Conservation (phyloP, 768 basidiomycete genomes). For the Tephrocybe sp. region DNA sequence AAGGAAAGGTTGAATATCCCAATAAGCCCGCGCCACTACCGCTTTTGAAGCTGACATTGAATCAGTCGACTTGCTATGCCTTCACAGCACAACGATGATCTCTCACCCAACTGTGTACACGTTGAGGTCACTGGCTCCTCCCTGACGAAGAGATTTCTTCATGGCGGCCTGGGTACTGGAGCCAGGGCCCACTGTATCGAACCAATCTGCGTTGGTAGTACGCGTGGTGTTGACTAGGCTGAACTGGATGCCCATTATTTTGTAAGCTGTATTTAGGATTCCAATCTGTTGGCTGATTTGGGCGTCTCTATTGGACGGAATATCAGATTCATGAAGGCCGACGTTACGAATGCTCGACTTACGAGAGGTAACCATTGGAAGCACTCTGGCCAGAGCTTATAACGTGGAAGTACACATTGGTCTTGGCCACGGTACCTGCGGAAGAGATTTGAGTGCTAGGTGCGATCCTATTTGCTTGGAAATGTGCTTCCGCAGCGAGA, state of each 20-base stretch:
- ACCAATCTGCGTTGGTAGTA: constrained; percentile 47
- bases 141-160: constrained; percentile 43
- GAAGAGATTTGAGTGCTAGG: neutral
- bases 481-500: constrained; percentile 10
- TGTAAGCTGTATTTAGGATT: constrained; percentile 41
- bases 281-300: constrained; percentile 33
- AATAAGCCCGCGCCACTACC: constrained; percentile 35
- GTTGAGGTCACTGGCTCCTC: constrained; percentile 40
- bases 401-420: constrained; percentile 27
- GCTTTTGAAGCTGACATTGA: constrained; percentile 20
- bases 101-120: constrained; percentile 48
- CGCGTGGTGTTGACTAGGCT: constrained; percentile 36
- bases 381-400: constrained; percentile 24
- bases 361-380: constrained; percentile 40
- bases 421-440: neutral
- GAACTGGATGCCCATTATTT: constrained; percentile 32
- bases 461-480: constrained; percentile 10
- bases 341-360: constrained; percentile 8
- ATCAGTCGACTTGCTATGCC: neutral
- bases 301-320: neutral
- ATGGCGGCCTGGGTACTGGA: constrained; percentile 38
- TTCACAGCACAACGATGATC: neutral
- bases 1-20: constrained; percentile 53
- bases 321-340: neutral
- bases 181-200: constrained; percentile 37